Percentiles rank a stretch among this genome's conserved stretches.
phyloP scores from a whole-genome alignment of 495 filamentous ascomycete species.

The Lepidopterella palustris region DNA sequence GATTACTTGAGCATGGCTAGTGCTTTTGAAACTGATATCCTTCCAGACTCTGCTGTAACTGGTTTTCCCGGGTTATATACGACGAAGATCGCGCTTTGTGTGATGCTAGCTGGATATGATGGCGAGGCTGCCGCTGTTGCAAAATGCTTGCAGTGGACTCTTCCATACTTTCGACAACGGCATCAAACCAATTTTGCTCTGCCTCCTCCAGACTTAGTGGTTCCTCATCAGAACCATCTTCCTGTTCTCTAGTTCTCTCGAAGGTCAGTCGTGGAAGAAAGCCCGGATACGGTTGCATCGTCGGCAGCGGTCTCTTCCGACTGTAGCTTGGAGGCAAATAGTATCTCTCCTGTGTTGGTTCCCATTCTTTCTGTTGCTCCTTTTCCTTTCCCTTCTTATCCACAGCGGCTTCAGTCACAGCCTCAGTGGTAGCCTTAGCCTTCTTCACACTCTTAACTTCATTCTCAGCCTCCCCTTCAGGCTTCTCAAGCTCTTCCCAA shows the following conservation, averaged over 20 bases:
- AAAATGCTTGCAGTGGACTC: too few relatives aligned
- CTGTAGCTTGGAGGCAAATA: neutral
- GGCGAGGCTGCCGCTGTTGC: too few relatives aligned
- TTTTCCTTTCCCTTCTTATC: neutral
- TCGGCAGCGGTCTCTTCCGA: neutral
- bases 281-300: neutral
- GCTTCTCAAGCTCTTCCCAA: neutral
- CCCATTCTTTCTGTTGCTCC: neutral
- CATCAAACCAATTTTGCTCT: too few relatives aligned
- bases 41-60: too few relatives aligned
- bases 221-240: too few relatives aligned
- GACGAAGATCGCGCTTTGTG: too few relatives aligned
- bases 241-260: neutral
- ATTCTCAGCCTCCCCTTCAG: neutral
- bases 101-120: too few relatives aligned
- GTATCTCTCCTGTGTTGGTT: neutral
- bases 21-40: too few relatives aligned
- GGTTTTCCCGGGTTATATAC: too few relatives aligned
- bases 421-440: neutral
- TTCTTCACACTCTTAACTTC: neutral
- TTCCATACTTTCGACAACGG: too few relatives aligned
- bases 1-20: too few relatives aligned
- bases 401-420: neutral
- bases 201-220: too few relatives aligned
- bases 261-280: neutral